Evolutionary conservation across 208 protist genomes (phyloP).

Genomic region (Wallacemonas sp.): DNA sequence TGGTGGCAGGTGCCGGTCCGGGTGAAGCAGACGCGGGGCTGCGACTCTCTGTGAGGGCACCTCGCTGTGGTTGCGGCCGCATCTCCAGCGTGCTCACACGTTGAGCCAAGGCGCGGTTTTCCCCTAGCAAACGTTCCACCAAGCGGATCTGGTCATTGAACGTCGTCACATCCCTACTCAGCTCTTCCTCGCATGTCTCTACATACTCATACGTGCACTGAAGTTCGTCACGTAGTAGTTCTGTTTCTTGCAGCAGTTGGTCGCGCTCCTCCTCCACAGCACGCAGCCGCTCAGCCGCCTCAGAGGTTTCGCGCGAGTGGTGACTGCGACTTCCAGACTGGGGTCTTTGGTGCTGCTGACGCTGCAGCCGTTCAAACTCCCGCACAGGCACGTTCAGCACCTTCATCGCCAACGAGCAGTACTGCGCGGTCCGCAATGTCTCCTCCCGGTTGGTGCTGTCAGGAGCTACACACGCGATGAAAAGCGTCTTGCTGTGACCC

Average conservation of each 20-base stretch:
- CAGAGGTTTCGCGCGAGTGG: background rate
- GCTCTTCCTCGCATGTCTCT: conserved; percentile 53
- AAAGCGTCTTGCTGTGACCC: conserved; percentile 80
- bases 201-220: conserved; percentile 34
- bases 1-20: background rate
- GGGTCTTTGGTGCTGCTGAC: conserved; percentile 12
- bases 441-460: conserved; percentile 78
- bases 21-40: background rate
- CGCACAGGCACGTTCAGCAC: conserved; percentile 81
- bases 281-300: background rate
- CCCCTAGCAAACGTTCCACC: conserved; percentile 41
- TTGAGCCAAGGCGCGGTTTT: conserved; percentile 38
- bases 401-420: conserved; percentile 88
- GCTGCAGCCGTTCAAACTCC: conserved; percentile 39
- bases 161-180: conserved; percentile 68
- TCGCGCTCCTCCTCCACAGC: conserved; percentile 18
- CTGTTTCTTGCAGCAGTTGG: conserved; percentile 17
- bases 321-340: background rate
- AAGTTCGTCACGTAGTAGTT: conserved; percentile 15
- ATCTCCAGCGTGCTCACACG: background rate
- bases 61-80: no score
- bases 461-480: conserved; percentile 87
- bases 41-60: background rate
- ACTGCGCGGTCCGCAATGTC: conserved; percentile 89
- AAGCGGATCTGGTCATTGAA: conserved; percentile 69